Evolutionary conservation across 129 eudicot species (phyloP).

Genomic region (Pittosporum tobira): DNA sequence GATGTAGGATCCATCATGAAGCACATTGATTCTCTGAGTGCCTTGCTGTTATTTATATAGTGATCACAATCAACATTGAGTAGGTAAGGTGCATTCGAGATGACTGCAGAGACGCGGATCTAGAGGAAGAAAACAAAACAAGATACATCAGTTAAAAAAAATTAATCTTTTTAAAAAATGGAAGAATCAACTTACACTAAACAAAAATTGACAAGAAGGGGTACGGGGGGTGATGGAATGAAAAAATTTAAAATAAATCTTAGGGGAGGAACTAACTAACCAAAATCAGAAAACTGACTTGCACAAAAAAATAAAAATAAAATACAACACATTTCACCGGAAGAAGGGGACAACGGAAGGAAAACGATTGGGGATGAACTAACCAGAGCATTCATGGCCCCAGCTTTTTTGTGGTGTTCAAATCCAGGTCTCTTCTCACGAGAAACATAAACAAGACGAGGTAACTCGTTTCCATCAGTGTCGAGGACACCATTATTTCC

Average conservation of each 20-base stretch:
- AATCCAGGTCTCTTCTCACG: slow-evolving; percentile 43
- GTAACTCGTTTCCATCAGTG: slow-evolving; percentile 28
- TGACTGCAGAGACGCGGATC: slow-evolving; percentile 41
- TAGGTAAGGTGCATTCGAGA: slow-evolving; percentile 39
- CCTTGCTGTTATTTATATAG: slow-evolving; percentile 43
- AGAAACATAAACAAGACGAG: slow-evolving; percentile 34
- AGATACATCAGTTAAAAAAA: no score
- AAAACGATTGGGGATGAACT: neutral
- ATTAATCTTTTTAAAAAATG: no score
- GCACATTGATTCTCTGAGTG: slow-evolving; percentile 42
- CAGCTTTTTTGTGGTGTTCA: slow-evolving; percentile 37
- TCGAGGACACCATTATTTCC: slow-evolving; percentile 32
- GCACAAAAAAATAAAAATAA: no score
- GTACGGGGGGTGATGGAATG: no score
- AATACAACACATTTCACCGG: neutral
- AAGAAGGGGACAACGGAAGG: neutral
- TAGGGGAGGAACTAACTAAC: neutral
- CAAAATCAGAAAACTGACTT: neutral
- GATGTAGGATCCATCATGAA: slow-evolving; percentile 45
- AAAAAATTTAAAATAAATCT: no score
- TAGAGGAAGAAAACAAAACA: slow-evolving; percentile 5
- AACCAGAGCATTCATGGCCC: slow-evolving; percentile 41
- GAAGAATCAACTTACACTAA: no score
- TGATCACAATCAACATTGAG: slow-evolving; percentile 50
- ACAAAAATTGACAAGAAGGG: no score